These are phyloP conservation scores for Syzygium syzygioides DNA, from an alignment of 441 rosid species.

Conservation along the genomic window DNA sequence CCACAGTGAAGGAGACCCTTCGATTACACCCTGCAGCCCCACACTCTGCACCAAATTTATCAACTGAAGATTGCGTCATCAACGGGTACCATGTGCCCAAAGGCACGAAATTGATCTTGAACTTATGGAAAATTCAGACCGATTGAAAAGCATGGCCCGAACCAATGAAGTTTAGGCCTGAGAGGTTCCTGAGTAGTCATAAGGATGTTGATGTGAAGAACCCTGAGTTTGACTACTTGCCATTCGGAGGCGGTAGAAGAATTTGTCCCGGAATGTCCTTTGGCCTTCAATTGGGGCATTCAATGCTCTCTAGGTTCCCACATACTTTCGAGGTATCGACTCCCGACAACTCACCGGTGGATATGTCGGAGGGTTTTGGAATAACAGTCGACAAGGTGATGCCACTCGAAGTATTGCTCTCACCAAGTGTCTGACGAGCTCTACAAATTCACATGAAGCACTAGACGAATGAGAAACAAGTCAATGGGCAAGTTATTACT, in stretches of 20 bases:
- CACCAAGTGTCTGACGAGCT: background rate
- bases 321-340: background rate
- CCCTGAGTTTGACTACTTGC: background rate
- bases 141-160: background rate
- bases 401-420: background rate
- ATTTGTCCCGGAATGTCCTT: background rate
- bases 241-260: background rate
- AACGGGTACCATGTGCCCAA: background rate
- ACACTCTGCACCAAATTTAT: background rate
- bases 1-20: background rate
- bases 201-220: background rate
- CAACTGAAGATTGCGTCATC: background rate
- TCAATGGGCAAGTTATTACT: background rate
- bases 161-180: background rate
- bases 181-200: background rate
- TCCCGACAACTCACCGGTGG: background rate
- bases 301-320: background rate
- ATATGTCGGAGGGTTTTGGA: background rate
- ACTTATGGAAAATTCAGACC: background rate
- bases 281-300: background rate
- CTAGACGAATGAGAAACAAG: background rate
- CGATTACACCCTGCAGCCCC: background rate
- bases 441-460: background rate
- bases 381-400: background rate
- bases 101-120: background rate